Conservation (phyloP, 345 rosid genomes). For the Moricandia arvensis region DNA sequence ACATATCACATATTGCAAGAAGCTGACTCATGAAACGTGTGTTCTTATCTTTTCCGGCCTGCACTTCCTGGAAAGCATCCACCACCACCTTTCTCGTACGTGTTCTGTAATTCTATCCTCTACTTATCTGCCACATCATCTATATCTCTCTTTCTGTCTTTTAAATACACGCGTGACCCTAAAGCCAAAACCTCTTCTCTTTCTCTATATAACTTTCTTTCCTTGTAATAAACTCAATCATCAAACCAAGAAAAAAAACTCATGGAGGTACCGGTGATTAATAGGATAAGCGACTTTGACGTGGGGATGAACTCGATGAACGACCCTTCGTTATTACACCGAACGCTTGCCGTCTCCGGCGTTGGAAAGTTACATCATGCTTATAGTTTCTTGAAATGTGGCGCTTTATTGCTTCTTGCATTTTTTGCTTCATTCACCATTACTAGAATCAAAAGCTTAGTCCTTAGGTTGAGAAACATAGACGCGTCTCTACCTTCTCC, state of each 20-base stretch:
- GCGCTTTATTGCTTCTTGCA: slow-evolving; percentile 56
- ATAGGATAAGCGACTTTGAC: slow-evolving; percentile 62
- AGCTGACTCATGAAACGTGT: neutral
- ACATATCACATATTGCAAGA: neutral
- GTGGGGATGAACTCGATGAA: slow-evolving; percentile 39
- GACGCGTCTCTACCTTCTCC: slow-evolving; percentile 25
- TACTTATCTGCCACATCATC: slow-evolving; percentile 26
- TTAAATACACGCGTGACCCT: neutral
- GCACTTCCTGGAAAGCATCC: neutral
- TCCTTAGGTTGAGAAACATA: slow-evolving; percentile 36
- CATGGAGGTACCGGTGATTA: slow-evolving; percentile 70
- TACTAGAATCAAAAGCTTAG: slow-evolving; percentile 43
- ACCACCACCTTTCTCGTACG: slow-evolving; percentile 2
- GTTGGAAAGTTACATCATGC: slow-evolving; percentile 36
- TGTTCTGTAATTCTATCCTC: slow-evolving; percentile 6
- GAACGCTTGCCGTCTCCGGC: slow-evolving; percentile 36
- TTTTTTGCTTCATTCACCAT: slow-evolving; percentile 56
- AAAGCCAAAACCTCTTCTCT: neutral
- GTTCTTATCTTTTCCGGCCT: neutral
- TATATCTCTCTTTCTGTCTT: neutral
- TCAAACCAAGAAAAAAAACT: neutral
- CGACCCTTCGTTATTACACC: slow-evolving; percentile 43
- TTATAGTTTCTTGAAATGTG: slow-evolving; percentile 64
- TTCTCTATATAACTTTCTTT: neutral
- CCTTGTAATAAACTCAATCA: neutral